Evolutionary conservation across 306 rosid species (phyloP).

Genomic region (Vigna nakashimae): DNA sequence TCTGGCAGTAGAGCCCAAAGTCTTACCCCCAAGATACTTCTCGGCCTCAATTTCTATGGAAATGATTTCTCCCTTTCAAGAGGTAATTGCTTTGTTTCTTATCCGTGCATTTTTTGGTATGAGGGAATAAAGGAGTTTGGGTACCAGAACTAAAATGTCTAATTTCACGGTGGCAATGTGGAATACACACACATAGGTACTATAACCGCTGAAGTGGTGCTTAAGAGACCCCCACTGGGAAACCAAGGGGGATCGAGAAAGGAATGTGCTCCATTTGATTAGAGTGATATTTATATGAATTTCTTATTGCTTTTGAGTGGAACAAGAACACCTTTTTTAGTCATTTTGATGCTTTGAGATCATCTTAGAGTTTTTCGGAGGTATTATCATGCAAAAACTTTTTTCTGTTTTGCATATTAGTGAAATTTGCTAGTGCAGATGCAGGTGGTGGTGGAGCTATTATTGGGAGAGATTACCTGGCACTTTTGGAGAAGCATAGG

Average conservation of each 20-base stretch:
- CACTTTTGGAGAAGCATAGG: slow-evolving; percentile 80
- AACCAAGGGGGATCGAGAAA: not conserved
- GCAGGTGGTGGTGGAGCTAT: slow-evolving; percentile 73
- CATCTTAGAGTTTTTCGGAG: not conserved
- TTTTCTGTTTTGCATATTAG: slow-evolving; percentile 1
- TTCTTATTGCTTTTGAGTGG: slow-evolving; percentile 7
- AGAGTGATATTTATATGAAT: not conserved
- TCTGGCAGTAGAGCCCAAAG: slow-evolving; percentile 51
- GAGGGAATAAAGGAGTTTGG: not conserved
- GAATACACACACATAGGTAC: not conserved
- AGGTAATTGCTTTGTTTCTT: slow-evolving; percentile 54
- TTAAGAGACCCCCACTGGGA: not conserved
- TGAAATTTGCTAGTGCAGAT: slow-evolving; percentile 52
- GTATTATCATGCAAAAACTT: slow-evolving; percentile 2
- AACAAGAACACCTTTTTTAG: slow-evolving; percentile 12
- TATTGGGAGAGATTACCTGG: slow-evolving; percentile 76
- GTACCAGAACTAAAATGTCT: not conserved
- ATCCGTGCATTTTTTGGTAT: slow-evolving; percentile 5
- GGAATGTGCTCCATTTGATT: not conserved
- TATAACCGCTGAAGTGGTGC: not conserved
- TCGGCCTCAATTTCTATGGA: slow-evolving; percentile 96
- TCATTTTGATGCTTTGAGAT: not conserved
- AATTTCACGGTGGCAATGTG: not conserved
- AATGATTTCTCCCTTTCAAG: slow-evolving; percentile 78
- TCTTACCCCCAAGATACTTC: slow-evolving; percentile 69